phyloP scores from a whole-genome alignment of 495 filamentous ascomycete genomes.

The Aspergillus wentii region DNA sequence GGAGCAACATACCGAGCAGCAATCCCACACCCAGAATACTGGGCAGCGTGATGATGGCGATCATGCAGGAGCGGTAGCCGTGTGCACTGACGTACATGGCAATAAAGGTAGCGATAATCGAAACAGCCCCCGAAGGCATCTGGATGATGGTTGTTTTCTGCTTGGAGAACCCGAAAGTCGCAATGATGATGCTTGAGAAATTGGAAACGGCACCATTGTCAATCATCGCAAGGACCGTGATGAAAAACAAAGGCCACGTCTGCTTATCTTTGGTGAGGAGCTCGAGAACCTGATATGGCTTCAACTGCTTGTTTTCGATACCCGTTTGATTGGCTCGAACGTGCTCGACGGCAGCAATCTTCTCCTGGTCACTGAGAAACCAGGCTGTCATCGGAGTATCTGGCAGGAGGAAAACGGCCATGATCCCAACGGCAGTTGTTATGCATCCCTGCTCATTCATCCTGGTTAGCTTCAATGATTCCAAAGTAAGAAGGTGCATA shows the following conservation, averaged over 20 bases:
- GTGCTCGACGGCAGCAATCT: slow-evolving; percentile 48
- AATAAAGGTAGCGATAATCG: too few species aligned
- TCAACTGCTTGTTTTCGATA: slow-evolving; percentile 52
- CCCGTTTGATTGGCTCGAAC: slow-evolving; percentile 51
- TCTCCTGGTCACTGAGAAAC: slow-evolving; percentile 40
- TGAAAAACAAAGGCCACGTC: slow-evolving; percentile 27
- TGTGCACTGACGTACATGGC: too few species aligned
- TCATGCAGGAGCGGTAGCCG: too few species aligned
- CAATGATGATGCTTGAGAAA: slow-evolving; percentile 45
- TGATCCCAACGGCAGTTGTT: slow-evolving; percentile 27
- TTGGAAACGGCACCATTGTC: slow-evolving; percentile 24
- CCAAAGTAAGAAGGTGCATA: too few species aligned
- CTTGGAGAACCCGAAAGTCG: slow-evolving; percentile 51
- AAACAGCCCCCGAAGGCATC: slow-evolving; percentile 57
- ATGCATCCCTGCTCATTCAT: too few species aligned
- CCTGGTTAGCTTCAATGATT: too few species aligned
- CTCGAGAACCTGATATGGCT: slow-evolving; percentile 40
- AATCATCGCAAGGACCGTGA: slow-evolving; percentile 16
- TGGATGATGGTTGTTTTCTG: slow-evolving; percentile 55
- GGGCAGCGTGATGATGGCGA: slow-evolving; percentile 49
- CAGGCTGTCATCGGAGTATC: slow-evolving; percentile 45
- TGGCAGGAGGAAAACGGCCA: slow-evolving; percentile 37
- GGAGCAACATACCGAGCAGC: too few species aligned
- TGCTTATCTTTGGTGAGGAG: slow-evolving; percentile 28
- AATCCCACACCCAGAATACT: slow-evolving; percentile 54